A percentile compares a stretch with the other conserved stretches of the same genome.
phyloP scores from a whole-genome alignment of 495 filamentous ascomycete species.

The Daldinia caldariorum region DNA sequence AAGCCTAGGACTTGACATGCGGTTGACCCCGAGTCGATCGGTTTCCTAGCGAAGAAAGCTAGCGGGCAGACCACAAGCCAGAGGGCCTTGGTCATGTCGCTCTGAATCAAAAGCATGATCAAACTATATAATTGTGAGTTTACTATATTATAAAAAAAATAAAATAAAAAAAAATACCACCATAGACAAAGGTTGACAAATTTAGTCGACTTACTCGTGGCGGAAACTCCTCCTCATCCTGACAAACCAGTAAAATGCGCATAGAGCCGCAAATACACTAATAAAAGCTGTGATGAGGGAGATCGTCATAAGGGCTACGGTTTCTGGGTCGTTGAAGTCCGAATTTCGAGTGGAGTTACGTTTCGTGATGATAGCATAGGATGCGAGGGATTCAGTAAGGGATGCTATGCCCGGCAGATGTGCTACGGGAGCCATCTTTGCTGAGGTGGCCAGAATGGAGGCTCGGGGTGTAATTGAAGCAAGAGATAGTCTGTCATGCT shows the following conservation, averaged over 20 bases:
- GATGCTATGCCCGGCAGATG: background rate
- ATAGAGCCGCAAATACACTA: constrained; percentile 62
- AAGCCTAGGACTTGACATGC: constrained; percentile 78
- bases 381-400: constrained; percentile 15
- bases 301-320: constrained; percentile 40
- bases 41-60: constrained; percentile 58
- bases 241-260: constrained; percentile 75
- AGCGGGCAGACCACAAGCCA: constrained; percentile 72
- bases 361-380: constrained; percentile 14
- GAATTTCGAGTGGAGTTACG: background rate
- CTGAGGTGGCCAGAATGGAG: constrained; percentile 16
- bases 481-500: constrained; percentile 28
- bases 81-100: constrained; percentile 72
- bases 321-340: constrained; percentile 17
- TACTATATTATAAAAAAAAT: background rate
- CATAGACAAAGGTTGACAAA: background rate
- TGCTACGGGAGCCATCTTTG: constrained; percentile 38
- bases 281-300: constrained; percentile 53
- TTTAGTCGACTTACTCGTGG: constrained; percentile 68
- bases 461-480: constrained; percentile 23
- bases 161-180: background rate
- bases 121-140: constrained; percentile 58
- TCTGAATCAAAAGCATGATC: constrained; percentile 75
- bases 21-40: constrained; percentile 57
- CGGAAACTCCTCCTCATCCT: constrained; percentile 78